These are phyloP conservation scores for Rhodotorula babjevae DNA, from an alignment of 768 basidiomycete species.

Conservation along the genomic window DNA sequence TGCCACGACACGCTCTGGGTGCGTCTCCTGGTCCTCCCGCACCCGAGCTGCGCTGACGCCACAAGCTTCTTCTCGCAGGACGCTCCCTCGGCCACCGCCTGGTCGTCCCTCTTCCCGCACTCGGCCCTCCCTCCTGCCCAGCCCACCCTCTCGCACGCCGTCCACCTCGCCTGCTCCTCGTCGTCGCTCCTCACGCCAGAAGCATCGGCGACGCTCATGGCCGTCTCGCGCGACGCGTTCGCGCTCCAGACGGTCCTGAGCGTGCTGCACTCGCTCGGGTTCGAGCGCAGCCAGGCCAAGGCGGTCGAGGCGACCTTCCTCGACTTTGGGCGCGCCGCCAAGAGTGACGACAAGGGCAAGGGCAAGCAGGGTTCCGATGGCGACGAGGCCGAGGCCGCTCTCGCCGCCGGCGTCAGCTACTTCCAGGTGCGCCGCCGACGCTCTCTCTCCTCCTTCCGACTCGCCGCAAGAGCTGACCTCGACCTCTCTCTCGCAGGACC, in stretches of 20 bases:
- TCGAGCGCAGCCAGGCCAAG: conserved; percentile 11
- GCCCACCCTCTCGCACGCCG: conserved; percentile 16
- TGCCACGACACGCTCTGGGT: conserved; percentile 36
- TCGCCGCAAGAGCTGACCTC: background rate
- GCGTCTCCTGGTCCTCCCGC: too few relatives aligned
- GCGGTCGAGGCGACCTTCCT: conserved; percentile 20
- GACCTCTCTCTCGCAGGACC: conserved; percentile 11
- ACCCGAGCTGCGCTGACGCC: background rate
- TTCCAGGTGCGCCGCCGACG: conserved; percentile 15
- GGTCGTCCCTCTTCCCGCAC: conserved; percentile 19
- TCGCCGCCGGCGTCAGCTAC: conserved; percentile 23
- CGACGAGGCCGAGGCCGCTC: conserved; percentile 1
- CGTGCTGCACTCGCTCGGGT: conserved; percentile 20
- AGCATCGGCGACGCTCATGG: background rate
- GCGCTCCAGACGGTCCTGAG: conserved; percentile 27
- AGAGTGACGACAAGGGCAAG: background rate
- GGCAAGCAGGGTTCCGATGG: background rate
- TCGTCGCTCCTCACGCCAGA: background rate
- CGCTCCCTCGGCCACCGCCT: conserved; percentile 17
- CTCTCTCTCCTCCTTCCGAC: too few relatives aligned
- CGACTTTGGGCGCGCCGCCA: background rate
- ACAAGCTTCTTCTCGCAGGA: conserved; percentile 4
- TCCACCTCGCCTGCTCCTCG: conserved; percentile 17
- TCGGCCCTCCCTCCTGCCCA: conserved; percentile 10
- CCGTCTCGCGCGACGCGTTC: conserved; percentile 24